These are phyloP conservation scores for Tilletia caries DNA, from an alignment of 1,284 basidiomycete genomes.

Conservation along the genomic window DNA sequence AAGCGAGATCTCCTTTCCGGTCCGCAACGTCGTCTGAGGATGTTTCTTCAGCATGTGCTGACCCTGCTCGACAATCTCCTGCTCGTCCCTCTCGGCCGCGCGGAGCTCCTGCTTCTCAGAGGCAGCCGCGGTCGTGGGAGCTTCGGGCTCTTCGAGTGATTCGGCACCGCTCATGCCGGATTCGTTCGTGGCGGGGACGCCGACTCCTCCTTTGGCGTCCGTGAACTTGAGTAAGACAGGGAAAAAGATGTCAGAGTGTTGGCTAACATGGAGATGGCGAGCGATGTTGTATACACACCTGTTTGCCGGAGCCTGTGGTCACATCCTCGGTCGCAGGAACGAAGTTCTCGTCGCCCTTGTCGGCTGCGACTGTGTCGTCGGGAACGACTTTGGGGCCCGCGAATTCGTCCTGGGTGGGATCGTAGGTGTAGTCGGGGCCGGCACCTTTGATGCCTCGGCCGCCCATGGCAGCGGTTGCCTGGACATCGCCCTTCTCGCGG, in stretches of 20 bases:
- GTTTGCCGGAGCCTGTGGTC: background rate
- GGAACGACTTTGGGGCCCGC: background rate
- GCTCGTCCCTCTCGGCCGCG: background rate
- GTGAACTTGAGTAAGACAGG: background rate
- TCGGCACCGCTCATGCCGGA: background rate
- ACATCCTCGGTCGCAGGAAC: background rate
- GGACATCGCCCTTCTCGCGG: conserved; percentile 2
- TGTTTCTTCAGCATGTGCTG: background rate
- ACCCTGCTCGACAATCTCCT: background rate
- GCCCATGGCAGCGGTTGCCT: background rate
- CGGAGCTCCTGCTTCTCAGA: background rate
- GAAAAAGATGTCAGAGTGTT: background rate
- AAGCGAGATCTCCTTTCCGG: background rate
- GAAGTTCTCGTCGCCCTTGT: background rate
- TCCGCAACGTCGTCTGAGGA: conserved; percentile 2
- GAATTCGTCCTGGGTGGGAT: background rate
- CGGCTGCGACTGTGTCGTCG: background rate
- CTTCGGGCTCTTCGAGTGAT: background rate
- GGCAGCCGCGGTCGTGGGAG: background rate
- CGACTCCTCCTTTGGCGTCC: conserved; percentile 1
- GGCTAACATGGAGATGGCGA: no score
- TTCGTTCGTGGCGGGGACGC: background rate
- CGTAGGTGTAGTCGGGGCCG: background rate
- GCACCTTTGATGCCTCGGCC: background rate
- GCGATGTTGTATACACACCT: background rate